These are phyloP conservation scores for Mycena galopus DNA, from an alignment of 768 basidiomycete species.

Conservation along the genomic window DNA sequence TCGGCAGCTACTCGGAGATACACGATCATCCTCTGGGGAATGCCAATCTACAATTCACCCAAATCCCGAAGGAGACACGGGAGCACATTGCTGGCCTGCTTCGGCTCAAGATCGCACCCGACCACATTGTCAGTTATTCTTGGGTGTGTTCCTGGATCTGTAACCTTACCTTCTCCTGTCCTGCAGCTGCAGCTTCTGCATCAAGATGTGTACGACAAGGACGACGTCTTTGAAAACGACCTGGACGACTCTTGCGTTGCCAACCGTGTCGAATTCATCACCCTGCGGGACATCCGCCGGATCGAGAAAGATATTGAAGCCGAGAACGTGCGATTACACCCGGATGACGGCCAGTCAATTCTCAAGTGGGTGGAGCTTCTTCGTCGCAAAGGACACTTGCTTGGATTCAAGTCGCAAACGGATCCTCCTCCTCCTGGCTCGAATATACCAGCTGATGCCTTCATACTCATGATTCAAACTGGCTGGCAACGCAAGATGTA, in stretches of 20 bases:
- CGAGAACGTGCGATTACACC: not conserved
- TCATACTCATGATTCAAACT: no score
- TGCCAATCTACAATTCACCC: not conserved
- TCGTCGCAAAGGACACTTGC: no score
- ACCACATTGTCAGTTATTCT: not conserved
- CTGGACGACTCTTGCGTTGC: not conserved
- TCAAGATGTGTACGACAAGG: not conserved
- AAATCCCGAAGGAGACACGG: not conserved
- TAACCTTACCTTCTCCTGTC: not conserved
- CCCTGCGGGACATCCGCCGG: not conserved
- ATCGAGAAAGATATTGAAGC: slow-evolving; percentile 6
- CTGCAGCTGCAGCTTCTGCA: not conserved
- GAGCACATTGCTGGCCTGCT: slow-evolving; percentile 2
- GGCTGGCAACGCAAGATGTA: no score
- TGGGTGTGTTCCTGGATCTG: no score
- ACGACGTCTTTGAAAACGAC: not conserved
- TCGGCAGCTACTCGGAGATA: not conserved
- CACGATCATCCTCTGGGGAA: not conserved
- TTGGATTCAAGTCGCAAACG: no score
- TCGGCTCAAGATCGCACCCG: not conserved
- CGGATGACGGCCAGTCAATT: not conserved
- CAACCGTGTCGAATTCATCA: not conserved
- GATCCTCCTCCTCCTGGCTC: no score
- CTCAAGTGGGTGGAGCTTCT: no score
- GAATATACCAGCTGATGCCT: no score